A percentile compares a stretch with the other conserved stretches of the same genome.
Conservation (phyloP, 2,329 filamentous ascomycete species). For the Coleophoma eucalyptorum region DNA sequence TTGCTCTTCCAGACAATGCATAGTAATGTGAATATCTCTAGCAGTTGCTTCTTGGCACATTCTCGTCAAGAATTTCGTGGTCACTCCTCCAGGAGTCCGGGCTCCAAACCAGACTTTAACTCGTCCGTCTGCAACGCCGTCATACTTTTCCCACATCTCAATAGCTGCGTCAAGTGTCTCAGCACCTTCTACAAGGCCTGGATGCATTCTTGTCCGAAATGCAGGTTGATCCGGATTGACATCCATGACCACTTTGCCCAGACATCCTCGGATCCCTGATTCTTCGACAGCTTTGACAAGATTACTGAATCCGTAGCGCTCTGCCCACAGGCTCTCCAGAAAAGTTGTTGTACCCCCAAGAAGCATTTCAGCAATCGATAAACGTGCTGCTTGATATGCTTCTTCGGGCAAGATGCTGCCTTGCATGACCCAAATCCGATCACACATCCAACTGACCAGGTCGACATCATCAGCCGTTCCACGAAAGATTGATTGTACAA, state of each 20-base stretch:
- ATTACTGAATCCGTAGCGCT: too few species aligned
- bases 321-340: too few species aligned
- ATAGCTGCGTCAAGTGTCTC: slow-evolving; percentile 6
- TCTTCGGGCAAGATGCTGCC: slow-evolving; percentile 4
- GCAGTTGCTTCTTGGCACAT: too few species aligned
- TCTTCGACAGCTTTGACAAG: slow-evolving; percentile 1
- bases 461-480: slow-evolving; percentile 6
- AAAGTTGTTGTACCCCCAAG: too few species aligned
- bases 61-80: too few species aligned
- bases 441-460: slow-evolving; percentile 8
- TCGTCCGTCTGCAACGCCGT: neutral
- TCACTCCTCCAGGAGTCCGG: too few species aligned
- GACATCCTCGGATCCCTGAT: slow-evolving; percentile 8
- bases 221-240: slow-evolving; percentile 4
- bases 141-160: slow-evolving; percentile 9
- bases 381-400: slow-evolving; percentile 4
- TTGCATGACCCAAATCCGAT: slow-evolving; percentile 9
- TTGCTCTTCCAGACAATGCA: too few species aligned
- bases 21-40: too few species aligned
- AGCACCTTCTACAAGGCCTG: slow-evolving; percentile 5
- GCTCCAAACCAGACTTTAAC: neutral
- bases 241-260: slow-evolving; percentile 10
- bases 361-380: too few species aligned
- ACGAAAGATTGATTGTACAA: too few species aligned
- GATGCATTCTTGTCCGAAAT: slow-evolving; percentile 7